phyloP scores from a whole-genome alignment of 2,329 filamentous ascomycete genomes.

The Neonectria sp. region DNA sequence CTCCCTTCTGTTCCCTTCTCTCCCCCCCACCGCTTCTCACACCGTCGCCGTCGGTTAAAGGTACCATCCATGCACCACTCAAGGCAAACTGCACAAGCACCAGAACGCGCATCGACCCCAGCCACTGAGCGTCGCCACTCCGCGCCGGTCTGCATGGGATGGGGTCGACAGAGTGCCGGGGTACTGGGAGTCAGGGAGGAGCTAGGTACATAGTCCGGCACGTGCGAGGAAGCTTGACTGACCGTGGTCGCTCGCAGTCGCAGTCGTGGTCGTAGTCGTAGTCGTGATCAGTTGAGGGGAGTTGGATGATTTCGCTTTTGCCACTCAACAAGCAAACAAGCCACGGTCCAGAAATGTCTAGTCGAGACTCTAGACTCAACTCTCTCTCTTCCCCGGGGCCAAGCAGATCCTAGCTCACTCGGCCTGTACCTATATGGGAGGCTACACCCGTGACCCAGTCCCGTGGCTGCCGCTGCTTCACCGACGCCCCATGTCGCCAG shows the following conservation, averaged over 20 bases:
- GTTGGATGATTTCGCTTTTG: constrained; percentile 1
- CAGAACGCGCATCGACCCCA: constrained; percentile 5
- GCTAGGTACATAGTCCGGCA: constrained; percentile 35
- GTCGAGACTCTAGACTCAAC: not conserved
- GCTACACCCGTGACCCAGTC: constrained; percentile 22
- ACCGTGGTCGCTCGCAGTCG: no score
- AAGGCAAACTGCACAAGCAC: constrained; percentile 17
- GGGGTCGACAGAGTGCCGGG: constrained; percentile 12
- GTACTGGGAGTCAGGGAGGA: constrained; percentile 21
- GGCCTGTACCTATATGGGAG: not conserved
- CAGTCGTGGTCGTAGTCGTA: not conserved
- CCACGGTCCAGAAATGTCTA: not conserved
- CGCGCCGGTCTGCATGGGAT: constrained; percentile 26
- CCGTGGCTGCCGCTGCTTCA: constrained; percentile 25
- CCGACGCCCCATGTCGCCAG: constrained; percentile 18
- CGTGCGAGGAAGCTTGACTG: constrained; percentile 42
- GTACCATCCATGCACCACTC: constrained; percentile 17
- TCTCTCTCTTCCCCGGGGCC: not conserved
- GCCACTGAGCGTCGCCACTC: constrained; percentile 26
- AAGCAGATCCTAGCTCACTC: not conserved
- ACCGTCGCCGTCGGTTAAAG: not conserved
- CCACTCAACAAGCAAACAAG: not conserved
- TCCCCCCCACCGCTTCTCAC: constrained; percentile 5
- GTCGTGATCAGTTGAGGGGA: not conserved
- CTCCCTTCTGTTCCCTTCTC: not conserved